phyloP scores from a whole-genome alignment of 2,329 filamentous ascomycete species.

The Pseudogymnoascus sp. region DNA sequence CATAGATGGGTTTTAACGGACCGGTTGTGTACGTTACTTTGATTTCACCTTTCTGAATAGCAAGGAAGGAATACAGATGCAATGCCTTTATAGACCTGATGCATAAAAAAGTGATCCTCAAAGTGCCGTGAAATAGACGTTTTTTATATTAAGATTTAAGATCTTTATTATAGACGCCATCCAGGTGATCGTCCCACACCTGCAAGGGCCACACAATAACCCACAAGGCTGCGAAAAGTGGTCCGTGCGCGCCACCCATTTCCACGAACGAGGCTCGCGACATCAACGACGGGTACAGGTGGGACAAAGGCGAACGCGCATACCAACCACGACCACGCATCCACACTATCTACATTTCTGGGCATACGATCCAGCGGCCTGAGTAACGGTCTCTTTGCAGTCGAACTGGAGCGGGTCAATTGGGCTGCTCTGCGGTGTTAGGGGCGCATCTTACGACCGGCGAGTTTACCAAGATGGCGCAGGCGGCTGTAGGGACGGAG shows the following conservation, averaged over 20 bases:
- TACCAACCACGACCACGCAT: background rate
- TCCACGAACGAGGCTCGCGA: background rate
- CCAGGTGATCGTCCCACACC: background rate
- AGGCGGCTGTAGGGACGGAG: background rate
- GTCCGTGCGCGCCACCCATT: background rate
- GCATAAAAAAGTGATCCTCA: background rate
- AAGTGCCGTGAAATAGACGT: background rate
- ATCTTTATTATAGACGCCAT: background rate
- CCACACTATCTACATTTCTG: background rate
- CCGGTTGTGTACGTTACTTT: background rate
- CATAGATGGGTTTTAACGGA: background rate
- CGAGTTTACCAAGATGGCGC: background rate
- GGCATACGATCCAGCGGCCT: background rate
- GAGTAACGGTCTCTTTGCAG: background rate
- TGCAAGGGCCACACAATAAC: background rate
- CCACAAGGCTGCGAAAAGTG: constrained; percentile 3
- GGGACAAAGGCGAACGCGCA: background rate
- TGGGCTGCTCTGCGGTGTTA: background rate
- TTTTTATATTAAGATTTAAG: background rate
- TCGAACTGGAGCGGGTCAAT: background rate
- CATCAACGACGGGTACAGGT: background rate
- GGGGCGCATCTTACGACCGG: no score
- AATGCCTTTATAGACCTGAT: background rate
- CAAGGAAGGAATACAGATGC: background rate
- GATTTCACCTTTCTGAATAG: background rate